Percentiles rank a stretch among this genome's conserved stretches.
Conservation (phyloP, 257 asterid species). For the Solanum dulcamara region DNA sequence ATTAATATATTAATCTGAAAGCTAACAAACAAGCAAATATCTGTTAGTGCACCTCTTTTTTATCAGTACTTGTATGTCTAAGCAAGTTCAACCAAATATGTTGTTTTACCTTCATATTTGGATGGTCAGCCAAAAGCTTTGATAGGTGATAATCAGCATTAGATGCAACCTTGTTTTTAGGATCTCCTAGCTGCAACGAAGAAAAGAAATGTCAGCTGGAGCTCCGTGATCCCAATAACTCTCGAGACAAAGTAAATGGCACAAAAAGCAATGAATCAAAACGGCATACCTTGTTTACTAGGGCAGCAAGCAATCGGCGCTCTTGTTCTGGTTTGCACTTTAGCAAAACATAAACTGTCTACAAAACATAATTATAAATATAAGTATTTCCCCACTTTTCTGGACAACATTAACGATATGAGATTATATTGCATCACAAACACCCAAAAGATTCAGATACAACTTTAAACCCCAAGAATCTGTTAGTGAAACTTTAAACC, state of each 20-base stretch:
- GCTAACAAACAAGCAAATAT: background rate
- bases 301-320: conserved; percentile 67
- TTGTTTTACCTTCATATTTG: conserved; percentile 87
- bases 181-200: conserved; percentile 81
- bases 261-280: background rate
- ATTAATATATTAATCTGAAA: background rate
- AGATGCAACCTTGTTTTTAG: conserved; percentile 89
- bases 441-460: background rate
- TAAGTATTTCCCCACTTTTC: background rate
- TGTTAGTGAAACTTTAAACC: background rate
- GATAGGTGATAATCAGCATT: conserved; percentile 93
- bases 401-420: background rate
- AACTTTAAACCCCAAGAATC: background rate
- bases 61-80: background rate
- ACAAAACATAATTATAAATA: conserved; percentile 1
- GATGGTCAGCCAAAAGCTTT: conserved; percentile 81
- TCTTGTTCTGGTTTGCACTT: conserved; percentile 94
- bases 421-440: background rate
- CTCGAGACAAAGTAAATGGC: background rate
- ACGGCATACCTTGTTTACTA: conserved; percentile 71
- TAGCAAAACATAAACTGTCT: conserved; percentile 65
- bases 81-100: background rate
- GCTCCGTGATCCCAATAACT: background rate
- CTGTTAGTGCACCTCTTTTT: background rate
- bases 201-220: conserved; percentile 1